phyloP scores from a whole-genome alignment of 129 eudicot genomes.

The Artemisia argyi region DNA sequence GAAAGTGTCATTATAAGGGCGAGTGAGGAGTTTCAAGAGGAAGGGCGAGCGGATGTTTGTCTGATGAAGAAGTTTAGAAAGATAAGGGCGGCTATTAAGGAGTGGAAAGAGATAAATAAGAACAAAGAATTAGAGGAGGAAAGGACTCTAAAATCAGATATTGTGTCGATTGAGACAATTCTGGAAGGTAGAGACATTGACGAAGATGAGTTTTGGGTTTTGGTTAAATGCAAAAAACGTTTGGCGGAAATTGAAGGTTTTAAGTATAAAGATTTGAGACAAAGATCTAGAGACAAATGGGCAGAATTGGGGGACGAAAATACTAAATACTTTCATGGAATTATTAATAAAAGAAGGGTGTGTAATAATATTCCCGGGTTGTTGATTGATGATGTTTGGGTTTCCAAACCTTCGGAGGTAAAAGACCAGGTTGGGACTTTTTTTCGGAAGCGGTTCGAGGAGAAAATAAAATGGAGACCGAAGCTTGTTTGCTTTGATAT shows the following conservation, averaged over 20 bases:
- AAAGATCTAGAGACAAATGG: too few species aligned
- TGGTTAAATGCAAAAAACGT: neutral
- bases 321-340: too few species aligned
- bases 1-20: too few species aligned
- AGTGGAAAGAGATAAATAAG: neutral
- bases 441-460: too few species aligned
- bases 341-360: neutral
- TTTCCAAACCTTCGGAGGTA: slow-evolving; percentile 1
- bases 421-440: too few species aligned
- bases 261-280: too few species aligned
- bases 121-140: neutral
- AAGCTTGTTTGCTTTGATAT: too few species aligned
- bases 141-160: neutral
- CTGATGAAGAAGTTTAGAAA: neutral
- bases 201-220: neutral
- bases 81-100: neutral
- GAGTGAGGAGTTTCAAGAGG: too few species aligned
- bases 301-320: too few species aligned
- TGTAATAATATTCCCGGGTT: neutral
- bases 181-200: neutral
- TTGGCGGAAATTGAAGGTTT: neutral
- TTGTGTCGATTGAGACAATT: neutral
- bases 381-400: neutral
- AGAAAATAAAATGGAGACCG: too few species aligned
- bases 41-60: too few species aligned